Percentiles rank a stretch among this genome's conserved stretches.
phyloP scores from a whole-genome alignment of 2,329 filamentous ascomycete genomes.

The Colletotrichum cereale region DNA sequence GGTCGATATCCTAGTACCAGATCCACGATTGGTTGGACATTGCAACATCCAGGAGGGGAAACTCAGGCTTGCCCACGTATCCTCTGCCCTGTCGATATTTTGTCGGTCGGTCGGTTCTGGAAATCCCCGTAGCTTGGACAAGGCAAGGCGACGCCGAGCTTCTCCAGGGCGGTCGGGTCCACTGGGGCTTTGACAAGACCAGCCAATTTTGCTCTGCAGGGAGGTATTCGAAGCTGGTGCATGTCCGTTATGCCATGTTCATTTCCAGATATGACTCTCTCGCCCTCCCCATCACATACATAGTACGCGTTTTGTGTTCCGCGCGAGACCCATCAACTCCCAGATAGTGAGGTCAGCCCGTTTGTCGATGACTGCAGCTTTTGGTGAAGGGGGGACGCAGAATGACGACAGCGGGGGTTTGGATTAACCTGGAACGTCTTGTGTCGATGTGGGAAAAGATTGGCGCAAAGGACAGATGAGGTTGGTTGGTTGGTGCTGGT shows the following conservation, averaged over 20 bases:
- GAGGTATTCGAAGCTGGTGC: constrained; percentile 18
- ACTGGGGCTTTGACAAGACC: constrained; percentile 21
- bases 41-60: constrained; percentile 22
- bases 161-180: not conserved
- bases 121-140: constrained; percentile 33
- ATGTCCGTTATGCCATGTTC: not conserved
- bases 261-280: constrained; percentile 13
- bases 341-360: constrained; percentile 14
- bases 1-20: constrained; percentile 21
- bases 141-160: constrained; percentile 20
- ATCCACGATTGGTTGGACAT: constrained; percentile 30
- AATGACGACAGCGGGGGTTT: constrained; percentile 22
- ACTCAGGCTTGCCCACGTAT: constrained; percentile 18
- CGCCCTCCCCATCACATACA: not conserved
- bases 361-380: constrained; percentile 4
- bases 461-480: not conserved
- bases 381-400: not conserved
- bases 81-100: constrained; percentile 38
- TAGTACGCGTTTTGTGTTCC: constrained; percentile 5
- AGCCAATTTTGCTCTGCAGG: constrained; percentile 27
- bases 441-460: not conserved
- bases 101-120: constrained; percentile 36
- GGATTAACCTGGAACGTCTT: not conserved
- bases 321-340: constrained; percentile 15
- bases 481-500: not conserved